phyloP scores from a whole-genome alignment of 192 early-diverging fungal genomes.

The Backusella westeae region DNA sequence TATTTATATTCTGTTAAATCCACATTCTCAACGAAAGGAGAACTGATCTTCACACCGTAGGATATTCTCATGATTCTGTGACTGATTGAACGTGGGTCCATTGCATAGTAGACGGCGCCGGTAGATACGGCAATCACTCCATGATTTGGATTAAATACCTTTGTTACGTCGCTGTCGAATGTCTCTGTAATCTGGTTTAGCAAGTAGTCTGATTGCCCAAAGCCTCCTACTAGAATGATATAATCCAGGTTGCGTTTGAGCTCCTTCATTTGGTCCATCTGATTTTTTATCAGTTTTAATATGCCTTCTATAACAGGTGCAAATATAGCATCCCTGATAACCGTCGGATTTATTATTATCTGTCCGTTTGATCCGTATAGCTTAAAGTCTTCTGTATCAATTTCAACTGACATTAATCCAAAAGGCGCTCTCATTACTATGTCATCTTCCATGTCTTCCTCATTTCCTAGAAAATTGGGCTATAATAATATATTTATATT shows the following conservation, averaged over 20 bases:
- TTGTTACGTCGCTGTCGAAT: conserved; percentile 34
- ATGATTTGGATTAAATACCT: conserved; percentile 36
- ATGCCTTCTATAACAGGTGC: conserved; percentile 47
- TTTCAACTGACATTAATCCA: background rate
- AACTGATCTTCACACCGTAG: conserved; percentile 50
- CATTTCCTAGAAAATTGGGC: conserved; percentile 37
- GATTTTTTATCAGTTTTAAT: conserved; percentile 40
- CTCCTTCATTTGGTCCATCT: conserved; percentile 36
- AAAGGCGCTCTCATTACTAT: conserved; percentile 5
- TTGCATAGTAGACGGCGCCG: conserved; percentile 50
- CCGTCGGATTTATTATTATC: conserved; percentile 23
- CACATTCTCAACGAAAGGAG: conserved; percentile 38
- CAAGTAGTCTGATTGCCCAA: conserved; percentile 51
- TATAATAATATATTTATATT: conserved; percentile 13
- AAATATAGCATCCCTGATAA: conserved; percentile 41
- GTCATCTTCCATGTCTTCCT: conserved; percentile 32
- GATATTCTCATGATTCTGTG: conserved; percentile 46
- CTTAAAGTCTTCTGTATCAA: conserved; percentile 4
- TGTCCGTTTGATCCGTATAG: conserved; percentile 29
- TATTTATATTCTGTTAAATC: conserved; percentile 42
- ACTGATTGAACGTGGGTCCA: conserved; percentile 46
- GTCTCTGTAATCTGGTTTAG: conserved; percentile 35
- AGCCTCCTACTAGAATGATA: conserved; percentile 52
- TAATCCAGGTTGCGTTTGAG: conserved; percentile 31
- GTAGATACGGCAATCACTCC: conserved; percentile 44